Evolutionary conservation across 768 basidiomycete species (phyloP), one percentile per base, ranked within the genome.

Genomic region (Phlebiopsis gigantea): DNA sequence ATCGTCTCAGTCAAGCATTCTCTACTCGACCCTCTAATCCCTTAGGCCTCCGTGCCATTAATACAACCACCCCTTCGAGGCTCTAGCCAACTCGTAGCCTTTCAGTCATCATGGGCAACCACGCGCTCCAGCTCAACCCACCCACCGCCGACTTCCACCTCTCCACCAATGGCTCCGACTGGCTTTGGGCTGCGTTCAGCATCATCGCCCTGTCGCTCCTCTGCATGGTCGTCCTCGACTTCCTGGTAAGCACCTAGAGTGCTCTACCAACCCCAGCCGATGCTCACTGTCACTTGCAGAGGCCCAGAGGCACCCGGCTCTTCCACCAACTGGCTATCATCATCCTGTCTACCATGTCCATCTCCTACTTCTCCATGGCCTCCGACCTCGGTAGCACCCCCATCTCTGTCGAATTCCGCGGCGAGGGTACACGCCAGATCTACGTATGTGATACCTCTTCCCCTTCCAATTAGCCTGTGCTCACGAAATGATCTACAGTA

Each of bases 311-410:
- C 34, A 73, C 72, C 25, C 70, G 80, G 29, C 70, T 77, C 6
- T 76, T 81, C 71, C 79, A 82, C 63, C 77, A 78, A 57, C 66
- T 82, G 41, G 73, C 73, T 45, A 65, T 76, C 44, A 69, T 80
- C 57, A 71, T 82, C 26, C 66, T 82, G 19, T 67, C 74, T 19
- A 79, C 79, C 0, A 69, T 77, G 1, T 61, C 71, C 10, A 68
- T 82, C 46, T 66, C 76, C 1, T 80, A 79, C 68, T 80, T 79
- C 65, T 69, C 74, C 10, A 80, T 82, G 80, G 82, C 81, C 0
- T 80, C 79, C n/a, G 73, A 82, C 63, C 71, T 83, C 34, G 81
- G 82, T 12, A 70, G 66, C 47, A 76, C 80, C 0, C 71, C 78
- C 31, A 64, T 82, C 59, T 55, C 31, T 15, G 72, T 75, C 42